Base-by-base conservation (phyloP, 179 eudicot species). In the Amaranthus tricolor region DNA sequence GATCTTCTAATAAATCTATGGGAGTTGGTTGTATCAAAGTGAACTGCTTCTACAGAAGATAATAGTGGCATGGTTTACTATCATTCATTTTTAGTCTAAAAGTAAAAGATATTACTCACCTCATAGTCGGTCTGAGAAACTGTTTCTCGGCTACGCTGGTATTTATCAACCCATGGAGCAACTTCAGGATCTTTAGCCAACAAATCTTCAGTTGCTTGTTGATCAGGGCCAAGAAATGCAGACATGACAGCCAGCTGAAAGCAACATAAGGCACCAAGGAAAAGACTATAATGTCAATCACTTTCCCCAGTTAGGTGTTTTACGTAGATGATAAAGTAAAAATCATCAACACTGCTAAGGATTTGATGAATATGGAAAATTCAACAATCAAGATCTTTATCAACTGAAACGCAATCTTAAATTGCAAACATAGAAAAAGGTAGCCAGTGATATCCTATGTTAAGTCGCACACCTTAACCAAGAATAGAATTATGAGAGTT, bases 111-210 rank as follows among this genome's bases (percentile, higher is more conserved):
- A 43, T 7, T 52, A 67, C 66, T 72, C 21, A 90, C 98, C 97
- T 94, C 86, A 61, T 94, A 94, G 78, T 92, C 98, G 16, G 98
- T 94, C 82, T 88, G 85, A 11, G 98, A 94, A 67, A 94, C 91
- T 53, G 98, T 94, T 78, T 94, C 98, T 72, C 98, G 87, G 86
- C 98, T 94, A 53, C 97, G 89, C 85, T 92, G 97, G 76, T 94
- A 94, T 78, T 94, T 94, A 77, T 87, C 86, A 81, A 94, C 94
- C 98, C 98, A 94, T 44, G 93, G 96, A 67, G 85, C 81, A 71
- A 94, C 97, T 62, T 90, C 91, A 48, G 87, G 82, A 81, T 94
- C 98, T 43, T 89, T 67, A n/a, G 94, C 93, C 78, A 94, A 82
- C 75, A 86, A 79, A 65, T 77, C 82, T 78, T 94, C 98, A 0